Base-by-base conservation (phyloP, 2,329 filamentous ascomycete genomes). In the Xylariaceae sp. region DNA sequence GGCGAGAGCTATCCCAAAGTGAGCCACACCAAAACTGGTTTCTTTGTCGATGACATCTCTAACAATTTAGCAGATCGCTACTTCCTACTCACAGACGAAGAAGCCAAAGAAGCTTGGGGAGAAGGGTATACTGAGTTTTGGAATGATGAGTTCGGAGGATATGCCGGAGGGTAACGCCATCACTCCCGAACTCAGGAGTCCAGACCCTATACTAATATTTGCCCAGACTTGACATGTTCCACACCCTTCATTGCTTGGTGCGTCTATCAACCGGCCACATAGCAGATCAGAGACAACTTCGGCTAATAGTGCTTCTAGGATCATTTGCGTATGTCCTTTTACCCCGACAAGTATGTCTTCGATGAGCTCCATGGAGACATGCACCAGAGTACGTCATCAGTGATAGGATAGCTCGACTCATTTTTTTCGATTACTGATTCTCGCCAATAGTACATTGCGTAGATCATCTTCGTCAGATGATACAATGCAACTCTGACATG, bases 171-270 rank as follows among this genome's bases (percentile, higher is more conserved):
- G 42, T 44, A 39, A n/a, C n/a, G n/a, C 6, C 6, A 14, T 12
- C 22, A 19, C 27, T 33, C n/a, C 7, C 8, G n/a, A 22, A 4
- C 6, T 6, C 5, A 5, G 5, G n/a, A 22, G 1, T 3, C 6
- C n/a, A 12, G 17, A n/a, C 2, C 6, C 7, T 21, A 39, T 38
- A 14, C 42, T 44, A n/a, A 39, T 12, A 11, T 22, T 14, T 23
- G n/a, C 5, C 23, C 6, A 38, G 42, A 6, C 42, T 44, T 23
- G 34, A 44, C 19, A 38, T 44, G 33, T 44, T 44, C 8, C 42
- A 44, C 12, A 34, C 42, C n/a, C 42, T 44, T 6, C 35, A 44
- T 27, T 44, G 42, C 11, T 21, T 44, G 42, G 35, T 44, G 10
- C 16, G 42, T 39, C 19, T 3, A 27, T 4, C 19, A n/a, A 5